Evolutionary conservation across 805 yeast species (phyloP).

Genomic region (Komagataella mondaviorum): DNA sequence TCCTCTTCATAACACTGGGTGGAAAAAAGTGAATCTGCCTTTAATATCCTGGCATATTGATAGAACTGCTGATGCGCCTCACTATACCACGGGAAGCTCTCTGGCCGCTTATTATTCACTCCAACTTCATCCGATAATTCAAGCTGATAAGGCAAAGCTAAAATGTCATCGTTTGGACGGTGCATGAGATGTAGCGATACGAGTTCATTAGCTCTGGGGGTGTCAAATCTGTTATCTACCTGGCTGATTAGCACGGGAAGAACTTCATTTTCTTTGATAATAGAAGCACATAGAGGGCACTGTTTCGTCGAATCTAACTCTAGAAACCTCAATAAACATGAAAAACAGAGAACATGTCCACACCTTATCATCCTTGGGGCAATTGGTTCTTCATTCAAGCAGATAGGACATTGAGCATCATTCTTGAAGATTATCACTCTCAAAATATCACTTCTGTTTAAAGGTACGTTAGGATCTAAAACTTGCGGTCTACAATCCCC

Average conservation of each 20-base stretch:
- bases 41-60: conserved; percentile 54
- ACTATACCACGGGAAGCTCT: conserved; percentile 34
- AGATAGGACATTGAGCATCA: conserved; percentile 73
- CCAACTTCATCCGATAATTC: conserved; percentile 7
- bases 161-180: conserved; percentile 17
- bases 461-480: conserved; percentile 63
- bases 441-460: conserved; percentile 45
- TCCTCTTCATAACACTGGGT: conserved; percentile 46
- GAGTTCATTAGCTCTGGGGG: conserved; percentile 43
- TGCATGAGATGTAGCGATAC: conserved; percentile 56
- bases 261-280: conserved; percentile 36
- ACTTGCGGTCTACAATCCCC: conserved; percentile 43
- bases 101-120: neutral
- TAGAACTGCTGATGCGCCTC: conserved; percentile 11
- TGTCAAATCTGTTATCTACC: conserved; percentile 40
- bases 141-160: conserved; percentile 17
- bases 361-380: conserved; percentile 95
- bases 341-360: conserved; percentile 83
- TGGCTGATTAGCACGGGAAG: conserved; percentile 48
- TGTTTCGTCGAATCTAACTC: conserved; percentile 33
- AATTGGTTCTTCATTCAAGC: conserved; percentile 68
- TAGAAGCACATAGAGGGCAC: conserved; percentile 72
- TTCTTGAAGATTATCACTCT: conserved; percentile 67
- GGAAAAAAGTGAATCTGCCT: conserved; percentile 45
- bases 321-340: conserved; percentile 65